phyloP scores from a whole-genome alignment of 306 rosid genomes.

The Rosa rugosa region DNA sequence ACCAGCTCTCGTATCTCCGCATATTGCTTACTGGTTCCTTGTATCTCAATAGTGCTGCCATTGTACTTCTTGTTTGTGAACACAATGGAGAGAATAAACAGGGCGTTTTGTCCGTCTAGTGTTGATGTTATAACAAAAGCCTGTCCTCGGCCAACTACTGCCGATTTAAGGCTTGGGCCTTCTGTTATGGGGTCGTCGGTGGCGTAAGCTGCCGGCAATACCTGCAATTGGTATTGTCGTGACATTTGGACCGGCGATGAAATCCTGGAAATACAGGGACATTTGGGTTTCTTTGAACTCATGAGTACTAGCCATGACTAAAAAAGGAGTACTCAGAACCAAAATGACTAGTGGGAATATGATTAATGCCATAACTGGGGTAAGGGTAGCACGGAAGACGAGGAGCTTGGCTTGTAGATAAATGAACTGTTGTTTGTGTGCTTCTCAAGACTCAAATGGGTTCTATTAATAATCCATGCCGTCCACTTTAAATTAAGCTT shows the following conservation, averaged over 20 bases:
- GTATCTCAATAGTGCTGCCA: conserved; percentile 25
- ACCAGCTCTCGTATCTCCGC: too few relatives aligned
- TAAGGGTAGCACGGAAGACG: neutral
- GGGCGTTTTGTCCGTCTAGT: neutral
- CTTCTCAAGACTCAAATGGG: neutral
- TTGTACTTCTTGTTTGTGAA: conserved; percentile 20
- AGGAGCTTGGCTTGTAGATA: neutral
- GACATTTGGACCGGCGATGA: neutral
- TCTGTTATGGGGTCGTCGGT: neutral
- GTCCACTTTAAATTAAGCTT: neutral
- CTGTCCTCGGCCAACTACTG: neutral
- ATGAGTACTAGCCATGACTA: neutral
- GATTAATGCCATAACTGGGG: neutral
- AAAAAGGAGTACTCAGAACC: neutral
- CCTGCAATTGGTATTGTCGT: neutral
- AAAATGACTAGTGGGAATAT: neutral
- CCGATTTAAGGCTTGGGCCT: neutral
- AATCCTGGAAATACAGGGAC: neutral
- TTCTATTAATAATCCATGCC: neutral
- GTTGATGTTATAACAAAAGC: neutral
- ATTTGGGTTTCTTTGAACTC: conserved; percentile 17
- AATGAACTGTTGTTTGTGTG: neutral
- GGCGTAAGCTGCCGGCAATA: neutral
- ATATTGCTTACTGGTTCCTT: too few relatives aligned
- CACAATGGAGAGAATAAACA: neutral